A percentile compares a stretch with the other conserved stretches of the same genome.
Evolutionary conservation across 2,329 filamentous ascomycete species (phyloP).

Genomic region (Fusarium virguliforme): DNA sequence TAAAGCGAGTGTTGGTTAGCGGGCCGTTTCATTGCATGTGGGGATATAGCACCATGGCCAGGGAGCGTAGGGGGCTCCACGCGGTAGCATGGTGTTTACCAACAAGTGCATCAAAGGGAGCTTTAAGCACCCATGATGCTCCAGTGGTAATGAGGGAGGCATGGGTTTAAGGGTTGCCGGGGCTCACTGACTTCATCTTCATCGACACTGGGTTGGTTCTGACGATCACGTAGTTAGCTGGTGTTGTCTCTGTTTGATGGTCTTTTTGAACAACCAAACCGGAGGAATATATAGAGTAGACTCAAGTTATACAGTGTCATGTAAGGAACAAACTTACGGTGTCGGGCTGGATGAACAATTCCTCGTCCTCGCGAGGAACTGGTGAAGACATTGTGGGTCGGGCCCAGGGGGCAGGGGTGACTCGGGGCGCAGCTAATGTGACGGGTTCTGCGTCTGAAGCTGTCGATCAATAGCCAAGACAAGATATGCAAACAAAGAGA

Average conservation of each 20-base stretch:
- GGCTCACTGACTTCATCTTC: slow-evolving; percentile 44
- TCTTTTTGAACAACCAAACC: neutral
- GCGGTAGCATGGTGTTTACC: slow-evolving; percentile 5
- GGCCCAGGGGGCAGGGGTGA: neutral
- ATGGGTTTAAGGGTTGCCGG: neutral
- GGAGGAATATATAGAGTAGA: no score
- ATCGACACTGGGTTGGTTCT: slow-evolving; percentile 32
- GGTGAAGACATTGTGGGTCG: slow-evolving; percentile 13
- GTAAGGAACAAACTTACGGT: slow-evolving; percentile 18
- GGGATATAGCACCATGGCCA: neutral
- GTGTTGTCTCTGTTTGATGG: neutral
- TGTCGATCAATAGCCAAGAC: neutral
- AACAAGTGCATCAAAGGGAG: slow-evolving; percentile 4
- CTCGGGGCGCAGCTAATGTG: neutral
- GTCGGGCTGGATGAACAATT: slow-evolving; percentile 37
- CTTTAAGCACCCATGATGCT: neutral
- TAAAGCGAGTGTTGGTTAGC: slow-evolving; percentile 26
- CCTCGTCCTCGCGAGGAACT: slow-evolving; percentile 29
- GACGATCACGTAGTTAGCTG: slow-evolving; percentile 16
- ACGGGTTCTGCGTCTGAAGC: neutral
- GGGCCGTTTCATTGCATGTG: slow-evolving; percentile 12
- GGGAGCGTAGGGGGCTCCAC: slow-evolving; percentile 8
- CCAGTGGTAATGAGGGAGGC: neutral
- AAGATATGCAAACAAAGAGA: neutral
- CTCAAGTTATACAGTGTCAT: no score